These are phyloP conservation scores for Cyclostephanos tholiformis DNA, from an alignment of 108 stramenopile species.

Conservation along the genomic window DNA sequence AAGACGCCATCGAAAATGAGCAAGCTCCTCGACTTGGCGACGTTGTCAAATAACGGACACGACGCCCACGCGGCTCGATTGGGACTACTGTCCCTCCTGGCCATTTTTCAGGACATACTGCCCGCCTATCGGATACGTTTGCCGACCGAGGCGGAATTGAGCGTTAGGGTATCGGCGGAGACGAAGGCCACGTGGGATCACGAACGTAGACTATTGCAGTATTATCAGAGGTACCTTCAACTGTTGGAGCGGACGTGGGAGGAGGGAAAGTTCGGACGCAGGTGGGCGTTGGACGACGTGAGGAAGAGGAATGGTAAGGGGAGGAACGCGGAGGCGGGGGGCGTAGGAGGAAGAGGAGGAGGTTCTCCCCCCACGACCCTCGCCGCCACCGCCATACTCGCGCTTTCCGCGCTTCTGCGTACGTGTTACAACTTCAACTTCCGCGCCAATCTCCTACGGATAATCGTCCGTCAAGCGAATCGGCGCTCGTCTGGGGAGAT, in stretches of 20 bases:
- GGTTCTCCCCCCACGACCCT: slow-evolving; percentile 55
- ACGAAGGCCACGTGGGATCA: slow-evolving; percentile 75
- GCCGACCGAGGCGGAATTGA: slow-evolving; percentile 80
- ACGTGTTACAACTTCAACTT: slow-evolving; percentile 87
- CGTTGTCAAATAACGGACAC: slow-evolving; percentile 58
- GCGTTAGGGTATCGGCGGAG: slow-evolving; percentile 86
- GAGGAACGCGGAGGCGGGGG: slow-evolving; percentile 17
- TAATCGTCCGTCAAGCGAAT: slow-evolving; percentile 73
- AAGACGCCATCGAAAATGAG: slow-evolving; percentile 63
- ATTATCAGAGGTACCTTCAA: slow-evolving; percentile 85
- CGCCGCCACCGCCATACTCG: slow-evolving; percentile 69
- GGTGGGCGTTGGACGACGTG: slow-evolving; percentile 8
- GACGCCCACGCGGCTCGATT: slow-evolving; percentile 73
- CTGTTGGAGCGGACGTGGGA: slow-evolving; percentile 75
- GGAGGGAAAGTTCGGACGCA: slow-evolving; percentile 33
- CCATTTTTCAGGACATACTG: slow-evolving; percentile 90
- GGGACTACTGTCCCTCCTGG: slow-evolving; percentile 82
- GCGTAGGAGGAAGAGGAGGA: background rate
- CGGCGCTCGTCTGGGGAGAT: slow-evolving; percentile 61
- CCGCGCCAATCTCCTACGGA: slow-evolving; percentile 72
- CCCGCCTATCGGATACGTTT: slow-evolving; percentile 91
- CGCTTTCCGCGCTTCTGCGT: slow-evolving; percentile 76
- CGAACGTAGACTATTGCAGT: slow-evolving; percentile 72
- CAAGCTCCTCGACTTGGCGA: slow-evolving; percentile 57
- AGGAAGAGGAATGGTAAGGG: slow-evolving; percentile 10